A percentile compares a stretch with the other conserved stretches of the same genome.
Conservation (phyloP, 768 basidiomycete species). For the Dioszegia hungarica region DNA sequence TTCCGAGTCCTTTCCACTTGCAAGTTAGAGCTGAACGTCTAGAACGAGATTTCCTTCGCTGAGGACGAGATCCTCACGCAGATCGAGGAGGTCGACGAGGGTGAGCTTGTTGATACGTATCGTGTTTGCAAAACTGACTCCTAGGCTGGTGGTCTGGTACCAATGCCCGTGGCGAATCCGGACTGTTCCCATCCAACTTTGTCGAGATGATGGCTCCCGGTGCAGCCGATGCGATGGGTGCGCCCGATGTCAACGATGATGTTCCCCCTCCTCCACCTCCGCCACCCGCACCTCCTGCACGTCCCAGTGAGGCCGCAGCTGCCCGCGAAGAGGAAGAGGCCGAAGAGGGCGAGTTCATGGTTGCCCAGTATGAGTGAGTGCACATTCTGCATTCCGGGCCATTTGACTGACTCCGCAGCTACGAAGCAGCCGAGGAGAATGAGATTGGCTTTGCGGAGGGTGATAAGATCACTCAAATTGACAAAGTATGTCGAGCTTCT, state of each 20-base stretch:
- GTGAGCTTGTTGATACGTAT: slow-evolving; percentile 20
- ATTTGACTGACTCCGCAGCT: slow-evolving; percentile 59
- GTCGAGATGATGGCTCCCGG: slow-evolving; percentile 62
- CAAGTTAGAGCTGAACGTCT: neutral
- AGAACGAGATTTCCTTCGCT: slow-evolving; percentile 49
- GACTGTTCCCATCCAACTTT: slow-evolving; percentile 90
- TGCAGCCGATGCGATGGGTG: slow-evolving; percentile 36
- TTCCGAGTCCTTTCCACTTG: slow-evolving; percentile 1
- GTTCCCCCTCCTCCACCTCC: slow-evolving; percentile 53
- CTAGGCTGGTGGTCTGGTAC: slow-evolving; percentile 84
- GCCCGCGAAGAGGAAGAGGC: slow-evolving; percentile 53
- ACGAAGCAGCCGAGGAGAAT: slow-evolving; percentile 86
- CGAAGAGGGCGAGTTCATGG: slow-evolving; percentile 47
- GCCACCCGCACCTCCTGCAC: slow-evolving; percentile 54
- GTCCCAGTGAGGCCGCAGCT: slow-evolving; percentile 42
- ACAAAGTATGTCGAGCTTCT: slow-evolving; percentile 56
- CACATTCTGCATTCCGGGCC: slow-evolving; percentile 41
- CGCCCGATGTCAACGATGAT: slow-evolving; percentile 48
- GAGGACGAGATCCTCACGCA: slow-evolving; percentile 80
- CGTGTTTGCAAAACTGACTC: neutral
- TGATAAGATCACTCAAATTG: slow-evolving; percentile 71
- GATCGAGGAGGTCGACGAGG: slow-evolving; percentile 77
- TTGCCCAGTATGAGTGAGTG: slow-evolving; percentile 57
- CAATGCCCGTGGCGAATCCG: slow-evolving; percentile 65
- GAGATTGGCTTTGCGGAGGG: slow-evolving; percentile 81